These are phyloP conservation scores for Iberis amara DNA, from an alignment of 441 rosid species.

Conservation along the genomic window DNA sequence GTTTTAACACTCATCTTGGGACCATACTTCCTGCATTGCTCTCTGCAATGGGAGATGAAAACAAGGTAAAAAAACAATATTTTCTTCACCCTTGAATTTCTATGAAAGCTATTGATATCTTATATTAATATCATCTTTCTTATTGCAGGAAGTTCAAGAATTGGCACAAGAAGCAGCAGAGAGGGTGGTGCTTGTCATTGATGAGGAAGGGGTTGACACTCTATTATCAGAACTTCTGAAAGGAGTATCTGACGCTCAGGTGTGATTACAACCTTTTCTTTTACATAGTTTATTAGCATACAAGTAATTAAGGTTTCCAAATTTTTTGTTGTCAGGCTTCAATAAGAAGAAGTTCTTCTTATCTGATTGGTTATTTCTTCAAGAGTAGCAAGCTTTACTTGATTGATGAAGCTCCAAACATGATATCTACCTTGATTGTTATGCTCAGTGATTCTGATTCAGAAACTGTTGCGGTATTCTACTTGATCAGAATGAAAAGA, in stretches of 20 bases:
- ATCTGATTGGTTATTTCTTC: constrained; percentile 88
- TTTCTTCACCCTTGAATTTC: constrained; percentile 3
- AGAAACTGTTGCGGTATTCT: constrained; percentile 68
- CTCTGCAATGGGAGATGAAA: constrained; percentile 78
- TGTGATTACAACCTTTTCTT: constrained; percentile 26
- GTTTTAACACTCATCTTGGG: constrained; percentile 84
- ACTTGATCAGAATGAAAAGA: constrained; percentile 18
- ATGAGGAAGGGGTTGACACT: constrained; percentile 89
- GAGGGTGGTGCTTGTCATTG: constrained; percentile 81
- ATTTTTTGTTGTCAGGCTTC: constrained; percentile 58
- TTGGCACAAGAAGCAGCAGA: constrained; percentile 93
- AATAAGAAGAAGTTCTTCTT: constrained; percentile 79
- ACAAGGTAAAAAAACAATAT: constrained; percentile 39
- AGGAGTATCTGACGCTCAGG: constrained; percentile 80
- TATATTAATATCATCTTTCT: constrained; percentile 15
- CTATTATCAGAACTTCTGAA: constrained; percentile 83
- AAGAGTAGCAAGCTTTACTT: constrained; percentile 89
- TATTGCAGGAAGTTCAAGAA: constrained; percentile 68
- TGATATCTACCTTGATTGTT: constrained; percentile 83
- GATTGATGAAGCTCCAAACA: constrained; percentile 94
- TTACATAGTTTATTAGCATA: constrained; percentile 9
- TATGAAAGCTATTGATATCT: constrained; percentile 18
- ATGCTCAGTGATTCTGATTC: constrained; percentile 91
- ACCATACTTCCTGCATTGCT: constrained; percentile 93
- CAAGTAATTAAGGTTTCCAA: constrained; percentile 11